Evolutionary conservation across 768 basidiomycete species (phyloP), one percentile per base, ranked within the genome.

Genomic region (Cytidiella melzeri): DNA sequence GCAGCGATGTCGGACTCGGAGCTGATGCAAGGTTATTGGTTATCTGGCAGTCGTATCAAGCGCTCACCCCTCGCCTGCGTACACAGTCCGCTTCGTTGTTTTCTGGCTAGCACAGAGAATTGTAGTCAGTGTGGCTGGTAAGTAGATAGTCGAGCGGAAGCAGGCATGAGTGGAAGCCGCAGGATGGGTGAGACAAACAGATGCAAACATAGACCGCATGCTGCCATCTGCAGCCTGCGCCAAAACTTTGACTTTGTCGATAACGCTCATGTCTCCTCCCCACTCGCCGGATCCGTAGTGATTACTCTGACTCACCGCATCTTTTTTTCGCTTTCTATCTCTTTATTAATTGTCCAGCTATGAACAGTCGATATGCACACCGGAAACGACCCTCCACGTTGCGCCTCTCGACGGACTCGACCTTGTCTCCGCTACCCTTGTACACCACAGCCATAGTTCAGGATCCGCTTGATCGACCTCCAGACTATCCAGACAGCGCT

Each of bases 401-500:
- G 24, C 73, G 76, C 20, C 69, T 83, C 39, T 87, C 85, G 26
- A 76, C 82, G 13, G 84, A 87, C 63, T 80, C 83, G 0, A 76
- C 82, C 0, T 68, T 62, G 2, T 48, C 75, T 18, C 76, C 80
- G 6, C 73, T 87, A 12, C 86, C 86, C 5, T 77, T 79, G 51
- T 87, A 87, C 65, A 74, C 72, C 15, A 75, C 72, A 5, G 67
- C 71, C 2, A 45, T 46, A 47, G 23, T 43, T 36, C 58, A 64
- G 24, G 55, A 59, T 6, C 67, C 72, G n/a, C 74, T 68, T 36
- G 84, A 86, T 64, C 71, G 67, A 30, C 85, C 86, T 13, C 86
- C 86, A 28, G 84, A 85, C 60, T 88, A 88, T 58, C 78, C 84
- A 41, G 82, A 85, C 59, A 84, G 84, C 50, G 80, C 83, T 55